phyloP scores from a whole-genome alignment of 306 rosid genomes.

The Trifolium pratense region DNA sequence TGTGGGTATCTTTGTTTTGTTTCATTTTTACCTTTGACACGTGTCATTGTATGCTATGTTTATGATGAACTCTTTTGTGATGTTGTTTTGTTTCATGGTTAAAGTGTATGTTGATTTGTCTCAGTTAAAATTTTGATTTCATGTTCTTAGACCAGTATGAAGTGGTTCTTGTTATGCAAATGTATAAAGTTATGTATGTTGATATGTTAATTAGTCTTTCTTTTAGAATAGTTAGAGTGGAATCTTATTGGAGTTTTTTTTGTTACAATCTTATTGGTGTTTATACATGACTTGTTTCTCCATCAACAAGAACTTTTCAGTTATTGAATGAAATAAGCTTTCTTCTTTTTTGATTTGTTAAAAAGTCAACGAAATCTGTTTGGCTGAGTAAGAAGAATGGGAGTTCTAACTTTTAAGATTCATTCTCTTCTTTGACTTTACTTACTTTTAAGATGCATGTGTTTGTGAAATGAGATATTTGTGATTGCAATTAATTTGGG shows the following conservation, averaged over 20 bases:
- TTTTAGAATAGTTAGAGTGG: background rate
- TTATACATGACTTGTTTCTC: constrained; percentile 25
- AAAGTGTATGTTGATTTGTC: background rate
- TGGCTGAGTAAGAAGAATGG: constrained; percentile 48
- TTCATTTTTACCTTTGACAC: constrained; percentile 60
- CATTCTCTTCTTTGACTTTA: constrained; percentile 18
- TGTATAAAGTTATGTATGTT: background rate
- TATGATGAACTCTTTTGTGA: constrained; percentile 20
- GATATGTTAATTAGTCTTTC: too few relatives aligned
- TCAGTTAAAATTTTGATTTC: background rate
- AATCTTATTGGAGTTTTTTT: constrained; percentile 20
- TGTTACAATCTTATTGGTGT: too few relatives aligned
- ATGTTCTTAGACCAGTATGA: background rate
- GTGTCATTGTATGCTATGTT: constrained; percentile 43
- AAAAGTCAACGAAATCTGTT: constrained; percentile 38
- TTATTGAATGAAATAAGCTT: constrained; percentile 35
- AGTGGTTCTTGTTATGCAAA: constrained; percentile 28
- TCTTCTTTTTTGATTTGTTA: constrained; percentile 28
- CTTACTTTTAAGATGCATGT: constrained; percentile 5
- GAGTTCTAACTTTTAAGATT: background rate
- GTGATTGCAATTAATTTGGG: background rate
- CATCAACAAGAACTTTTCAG: background rate
- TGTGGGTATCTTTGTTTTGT: constrained; percentile 17
- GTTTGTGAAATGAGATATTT: constrained; percentile 31
- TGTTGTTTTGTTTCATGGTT: constrained; percentile 30